Evolutionary conservation across 2,329 filamentous ascomycete species (phyloP).

Genomic region (Diplodia corticola): DNA sequence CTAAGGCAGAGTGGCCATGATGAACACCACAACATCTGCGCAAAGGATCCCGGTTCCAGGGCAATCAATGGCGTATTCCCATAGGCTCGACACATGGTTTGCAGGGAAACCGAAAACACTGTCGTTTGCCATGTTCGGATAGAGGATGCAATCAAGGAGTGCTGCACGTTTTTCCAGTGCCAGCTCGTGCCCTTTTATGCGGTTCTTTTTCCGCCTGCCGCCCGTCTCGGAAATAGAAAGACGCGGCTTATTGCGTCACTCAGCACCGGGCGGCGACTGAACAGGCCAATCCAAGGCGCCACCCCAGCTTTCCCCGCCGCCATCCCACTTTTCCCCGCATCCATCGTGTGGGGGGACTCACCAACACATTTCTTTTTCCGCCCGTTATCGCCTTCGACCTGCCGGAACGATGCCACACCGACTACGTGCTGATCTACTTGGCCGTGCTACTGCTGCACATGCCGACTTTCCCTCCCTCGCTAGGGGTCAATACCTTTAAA

Average conservation of each 20-base stretch:
- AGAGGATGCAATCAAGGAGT: no score
- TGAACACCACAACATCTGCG: no score
- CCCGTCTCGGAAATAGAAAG: background rate
- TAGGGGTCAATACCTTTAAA: background rate
- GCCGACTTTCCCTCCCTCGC: constrained; percentile 2
- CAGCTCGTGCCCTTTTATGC: background rate
- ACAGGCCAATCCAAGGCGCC: background rate
- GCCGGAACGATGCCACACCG: background rate
- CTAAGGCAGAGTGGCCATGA: background rate
- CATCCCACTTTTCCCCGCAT: constrained; percentile 7
- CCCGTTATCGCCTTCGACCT: constrained; percentile 1
- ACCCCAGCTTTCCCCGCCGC: background rate
- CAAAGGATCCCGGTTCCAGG: no score
- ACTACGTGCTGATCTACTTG: background rate
- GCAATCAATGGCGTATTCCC: no score
- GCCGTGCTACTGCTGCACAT: background rate
- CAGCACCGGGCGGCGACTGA: background rate
- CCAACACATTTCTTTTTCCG: constrained; percentile 5
- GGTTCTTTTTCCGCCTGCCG: background rate
- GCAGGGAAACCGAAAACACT: no score
- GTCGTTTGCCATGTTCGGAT: no score
- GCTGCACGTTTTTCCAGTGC: no score
- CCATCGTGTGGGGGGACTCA: background rate
- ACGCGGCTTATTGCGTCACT: background rate
- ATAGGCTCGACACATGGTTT: no score